Conservation (phyloP, 306 rosid species). For the Pachyrhizus erosus region DNA sequence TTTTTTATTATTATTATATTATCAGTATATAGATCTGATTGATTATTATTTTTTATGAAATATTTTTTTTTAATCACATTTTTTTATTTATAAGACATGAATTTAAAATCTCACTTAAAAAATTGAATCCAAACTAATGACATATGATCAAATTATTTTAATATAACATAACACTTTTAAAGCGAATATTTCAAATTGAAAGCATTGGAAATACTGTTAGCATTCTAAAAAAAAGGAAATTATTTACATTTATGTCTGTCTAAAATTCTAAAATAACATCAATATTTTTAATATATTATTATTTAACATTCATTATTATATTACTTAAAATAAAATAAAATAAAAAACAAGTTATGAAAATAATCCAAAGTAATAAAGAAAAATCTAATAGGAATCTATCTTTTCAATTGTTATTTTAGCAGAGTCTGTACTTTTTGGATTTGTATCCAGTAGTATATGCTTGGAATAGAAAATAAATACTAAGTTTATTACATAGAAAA, state of each 20-base stretch:
- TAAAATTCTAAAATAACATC: background rate
- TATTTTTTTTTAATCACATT: too few species aligned
- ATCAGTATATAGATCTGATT: too few species aligned
- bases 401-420: background rate
- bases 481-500: background rate
- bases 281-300: background rate
- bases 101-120: too few species aligned
- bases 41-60: too few species aligned
- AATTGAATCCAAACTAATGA: too few species aligned
- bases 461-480: background rate
- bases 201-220: background rate
- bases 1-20: too few species aligned
- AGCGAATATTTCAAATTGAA: too few species aligned
- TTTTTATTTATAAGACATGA: too few species aligned
- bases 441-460: background rate
- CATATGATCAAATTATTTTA: too few species aligned
- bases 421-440: background rate
- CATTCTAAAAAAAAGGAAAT: too few species aligned
- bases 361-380: background rate
- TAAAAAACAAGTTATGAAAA: background rate
- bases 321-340: background rate
- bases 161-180: too few species aligned
- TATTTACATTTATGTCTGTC: background rate
- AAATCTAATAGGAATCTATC: background rate
- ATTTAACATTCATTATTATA: background rate